Evolutionary conservation across 2,329 filamentous ascomycete genomes (phyloP), one percentile per base, ranked within the genome.

Genomic region (Apiospora arundinis): DNA sequence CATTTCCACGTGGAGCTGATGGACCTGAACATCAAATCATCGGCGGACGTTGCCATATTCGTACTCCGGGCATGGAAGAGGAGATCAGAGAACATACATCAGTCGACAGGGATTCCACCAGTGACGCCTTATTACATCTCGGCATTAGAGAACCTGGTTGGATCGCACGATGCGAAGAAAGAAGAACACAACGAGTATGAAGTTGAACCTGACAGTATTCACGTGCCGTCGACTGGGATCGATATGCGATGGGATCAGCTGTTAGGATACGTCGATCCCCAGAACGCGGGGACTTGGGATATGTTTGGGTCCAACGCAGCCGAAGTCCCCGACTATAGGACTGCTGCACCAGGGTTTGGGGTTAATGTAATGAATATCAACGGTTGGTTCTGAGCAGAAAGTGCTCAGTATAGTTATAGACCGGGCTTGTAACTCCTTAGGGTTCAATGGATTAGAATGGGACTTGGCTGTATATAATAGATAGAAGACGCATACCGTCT

Each of bases 1-100:
- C 73, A 77, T 1, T 85, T 83, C 67, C 85, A 89, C 73, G 79
- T 83, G 0, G 87, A 89, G 75, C 80, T 90, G 4, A 83, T 83
- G 69, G 86, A 89, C 75, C 79, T 85, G 75, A 79, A 82, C 4
- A 82, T 83, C 70, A 88, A 85, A 74, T 77, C 80, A 16, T 82
- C 87, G 71, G 75, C 80, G 1, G 80, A 82, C 0, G 82, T 88
- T 25, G 87, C 84, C 2, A 80, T 85, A 25, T 84, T 85, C 60
- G 81, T 85, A 4, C 80, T 89, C 71, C 85, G 84, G 74, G 88
- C 85, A 0, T 90, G 88, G 88, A 83, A 80, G 72, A 80, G 78
- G n/a, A 84, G 88, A 14, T 86, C 88, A 74, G 80, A 81, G 44
- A 78, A 82, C 0, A 78, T 87, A 18, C 73, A 75, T 2, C 77